phyloP scores from a whole-genome alignment of 108 stramenopile species.

The Hondaea fermentalgiana region DNA sequence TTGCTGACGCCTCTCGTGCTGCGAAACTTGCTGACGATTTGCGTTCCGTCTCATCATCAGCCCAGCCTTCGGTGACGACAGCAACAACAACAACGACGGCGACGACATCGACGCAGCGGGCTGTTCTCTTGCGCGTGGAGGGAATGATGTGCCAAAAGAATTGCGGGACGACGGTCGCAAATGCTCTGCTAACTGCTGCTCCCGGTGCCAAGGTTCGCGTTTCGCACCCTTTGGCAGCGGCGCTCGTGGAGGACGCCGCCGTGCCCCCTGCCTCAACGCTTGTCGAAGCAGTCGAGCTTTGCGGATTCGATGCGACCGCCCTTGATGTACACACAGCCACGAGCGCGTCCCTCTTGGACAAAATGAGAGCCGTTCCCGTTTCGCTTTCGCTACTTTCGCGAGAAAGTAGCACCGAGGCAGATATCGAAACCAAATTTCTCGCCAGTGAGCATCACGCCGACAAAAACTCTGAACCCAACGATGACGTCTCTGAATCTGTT shows the following conservation, averaged over 20 bases:
- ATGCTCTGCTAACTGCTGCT: constrained; percentile 14
- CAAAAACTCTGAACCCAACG: background rate
- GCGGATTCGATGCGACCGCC: background rate
- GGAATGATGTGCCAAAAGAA: constrained; percentile 91
- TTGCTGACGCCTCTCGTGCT: background rate
- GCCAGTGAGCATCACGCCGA: background rate
- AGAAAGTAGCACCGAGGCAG: too few species aligned
- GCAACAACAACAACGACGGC: background rate
- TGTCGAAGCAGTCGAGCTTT: background rate
- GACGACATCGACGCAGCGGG: too few species aligned
- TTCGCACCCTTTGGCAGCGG: constrained; percentile 23
- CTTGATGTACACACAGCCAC: background rate
- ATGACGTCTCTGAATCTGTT: background rate
- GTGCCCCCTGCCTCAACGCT: background rate
- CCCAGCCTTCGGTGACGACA: background rate
- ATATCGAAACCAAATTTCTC: too few species aligned
- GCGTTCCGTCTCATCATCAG: background rate
- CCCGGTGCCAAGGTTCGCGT: constrained; percentile 14
- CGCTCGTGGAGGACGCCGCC: constrained; percentile 13
- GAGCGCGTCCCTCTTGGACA: background rate
- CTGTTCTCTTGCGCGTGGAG: constrained; percentile 44
- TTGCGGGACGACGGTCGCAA: constrained; percentile 54
- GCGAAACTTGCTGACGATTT: background rate
- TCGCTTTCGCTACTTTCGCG: background rate
- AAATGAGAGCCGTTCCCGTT: background rate